These are phyloP conservation scores for Chytriomyces confervae DNA, from an alignment of 192 early-diverging fungal species.

Conservation along the genomic window DNA sequence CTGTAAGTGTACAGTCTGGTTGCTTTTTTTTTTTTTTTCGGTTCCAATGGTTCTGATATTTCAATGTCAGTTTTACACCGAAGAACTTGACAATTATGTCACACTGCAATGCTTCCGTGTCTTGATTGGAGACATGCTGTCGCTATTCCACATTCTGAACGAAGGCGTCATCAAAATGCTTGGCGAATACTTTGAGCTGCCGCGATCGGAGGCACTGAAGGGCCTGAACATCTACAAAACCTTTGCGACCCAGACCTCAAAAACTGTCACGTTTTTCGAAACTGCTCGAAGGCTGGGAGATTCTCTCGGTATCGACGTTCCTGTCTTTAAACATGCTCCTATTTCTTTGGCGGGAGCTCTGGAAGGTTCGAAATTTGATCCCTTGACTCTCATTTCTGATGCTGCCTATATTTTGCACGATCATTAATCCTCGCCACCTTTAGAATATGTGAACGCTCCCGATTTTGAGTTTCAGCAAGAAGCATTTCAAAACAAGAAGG, in stretches of 20 bases:
- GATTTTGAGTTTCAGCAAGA: slow-evolving; percentile 71
- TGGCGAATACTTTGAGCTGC: slow-evolving; percentile 78
- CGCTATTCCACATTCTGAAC: slow-evolving; percentile 75
- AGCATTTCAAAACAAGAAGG: slow-evolving; percentile 55
- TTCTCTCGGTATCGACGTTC: slow-evolving; percentile 69
- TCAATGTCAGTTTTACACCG: slow-evolving; percentile 67
- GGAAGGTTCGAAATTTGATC: slow-evolving; percentile 53
- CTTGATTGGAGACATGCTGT: slow-evolving; percentile 73
- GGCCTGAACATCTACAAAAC: slow-evolving; percentile 77
- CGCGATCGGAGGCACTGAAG: slow-evolving; percentile 63
- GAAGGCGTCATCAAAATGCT: slow-evolving; percentile 80
- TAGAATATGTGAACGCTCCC: slow-evolving; percentile 62
- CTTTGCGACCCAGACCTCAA: slow-evolving; percentile 75
- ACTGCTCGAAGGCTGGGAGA: slow-evolving; percentile 65
- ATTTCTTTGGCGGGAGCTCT: slow-evolving; percentile 67
- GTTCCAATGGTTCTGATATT: not conserved
- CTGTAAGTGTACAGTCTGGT: slow-evolving; percentile 49
- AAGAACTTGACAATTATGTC: slow-evolving; percentile 75
- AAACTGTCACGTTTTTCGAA: slow-evolving; percentile 71
- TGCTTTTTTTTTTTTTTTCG: not conserved
- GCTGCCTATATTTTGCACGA: not conserved
- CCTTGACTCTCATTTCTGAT: not conserved
- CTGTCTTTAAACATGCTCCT: slow-evolving; percentile 77
- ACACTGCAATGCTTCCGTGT: slow-evolving; percentile 73
- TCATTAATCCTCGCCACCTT: not conserved